Evolutionary conservation across 2,329 filamentous ascomycete species (phyloP), one percentile per base, ranked within the genome.

Genomic region (Trichoderma asperellum): DNA sequence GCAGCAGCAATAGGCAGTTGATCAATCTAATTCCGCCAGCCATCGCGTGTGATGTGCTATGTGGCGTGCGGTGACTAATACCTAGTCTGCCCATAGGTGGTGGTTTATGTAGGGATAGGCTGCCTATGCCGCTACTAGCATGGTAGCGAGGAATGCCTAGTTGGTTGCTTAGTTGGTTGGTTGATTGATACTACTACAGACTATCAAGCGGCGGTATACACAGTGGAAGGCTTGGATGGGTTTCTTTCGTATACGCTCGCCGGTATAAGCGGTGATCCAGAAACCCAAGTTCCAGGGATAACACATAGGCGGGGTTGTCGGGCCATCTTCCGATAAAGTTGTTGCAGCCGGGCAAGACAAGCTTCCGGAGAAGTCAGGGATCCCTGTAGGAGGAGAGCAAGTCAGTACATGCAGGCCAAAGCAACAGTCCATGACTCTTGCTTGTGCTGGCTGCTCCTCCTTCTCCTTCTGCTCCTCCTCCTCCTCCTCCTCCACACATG

Each of bases 261-360:
- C 12, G 10, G 10, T 24, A 2, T 21, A 24, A 21, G 21, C 47
- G 4, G 4, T 49, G n/a, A 21, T 18, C 37, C 37, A 40, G 37
- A 40, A 40, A 40, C 14, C 37, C 37, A 18, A 16, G 5, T 8
- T 43, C 40, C 40, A 24, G n/a, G 47, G n/a, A 49, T 49, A 24
- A 24, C n/a, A 5, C 47, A 5, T 21, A 49, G 47, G 47, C 47
- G 47, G 47, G 47, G 47, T 43, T 21, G 47, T 12, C 47, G n/a
- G 52, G 34, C 12, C 24, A 27, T 66, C 62, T 66, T 66, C 62
- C 62, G 53, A 57, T 66, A 57, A 57, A 57, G 53, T 57, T 66
- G 24, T 35, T 66, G 62, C 62, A 57, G 62, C 10, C 12, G 18
- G 56, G 21, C 34, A 64, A 43, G 56, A 34, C 34, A 64, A 43